Evolutionary conservation across 106 monocot genomes (phyloP).

Genomic region (Cymbidium sinense): DNA sequence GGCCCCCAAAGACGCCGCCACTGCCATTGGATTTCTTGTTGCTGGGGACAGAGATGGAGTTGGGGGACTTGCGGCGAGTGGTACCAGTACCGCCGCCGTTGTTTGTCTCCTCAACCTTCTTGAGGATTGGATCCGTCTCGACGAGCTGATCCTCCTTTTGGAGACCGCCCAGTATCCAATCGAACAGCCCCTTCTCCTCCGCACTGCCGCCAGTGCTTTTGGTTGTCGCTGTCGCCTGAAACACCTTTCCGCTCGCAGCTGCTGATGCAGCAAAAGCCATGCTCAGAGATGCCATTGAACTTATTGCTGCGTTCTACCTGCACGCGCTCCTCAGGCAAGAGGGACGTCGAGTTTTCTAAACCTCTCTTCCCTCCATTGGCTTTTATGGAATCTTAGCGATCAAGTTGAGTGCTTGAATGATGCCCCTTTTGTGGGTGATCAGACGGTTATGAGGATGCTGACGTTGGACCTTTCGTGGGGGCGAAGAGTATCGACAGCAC

Average conservation of each 20-base stretch:
- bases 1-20: constrained; percentile 8
- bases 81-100: background rate
- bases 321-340: background rate
- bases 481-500: background rate
- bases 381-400: background rate
- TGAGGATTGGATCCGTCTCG: constrained; percentile 24
- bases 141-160: constrained; percentile 19
- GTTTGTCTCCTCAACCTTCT: constrained; percentile 12
- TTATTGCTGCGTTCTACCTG: background rate
- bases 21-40: constrained; percentile 8
- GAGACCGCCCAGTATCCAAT: constrained; percentile 14
- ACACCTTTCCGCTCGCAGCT: background rate
- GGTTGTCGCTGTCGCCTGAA: constrained; percentile 4
- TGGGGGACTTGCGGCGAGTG: constrained; percentile 1
- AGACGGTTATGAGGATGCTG: background rate
- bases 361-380: background rate
- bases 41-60: constrained; percentile 5
- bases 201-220: background rate
- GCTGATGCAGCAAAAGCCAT: constrained; percentile 14
- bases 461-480: background rate
- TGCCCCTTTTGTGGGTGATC: background rate
- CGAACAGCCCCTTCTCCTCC: constrained; percentile 9
- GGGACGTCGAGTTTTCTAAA: background rate
- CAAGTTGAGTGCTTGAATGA: background rate
- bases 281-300: constrained; percentile 17